Conservation (phyloP, 805 yeast species). For the Pichia scutulata region DNA sequence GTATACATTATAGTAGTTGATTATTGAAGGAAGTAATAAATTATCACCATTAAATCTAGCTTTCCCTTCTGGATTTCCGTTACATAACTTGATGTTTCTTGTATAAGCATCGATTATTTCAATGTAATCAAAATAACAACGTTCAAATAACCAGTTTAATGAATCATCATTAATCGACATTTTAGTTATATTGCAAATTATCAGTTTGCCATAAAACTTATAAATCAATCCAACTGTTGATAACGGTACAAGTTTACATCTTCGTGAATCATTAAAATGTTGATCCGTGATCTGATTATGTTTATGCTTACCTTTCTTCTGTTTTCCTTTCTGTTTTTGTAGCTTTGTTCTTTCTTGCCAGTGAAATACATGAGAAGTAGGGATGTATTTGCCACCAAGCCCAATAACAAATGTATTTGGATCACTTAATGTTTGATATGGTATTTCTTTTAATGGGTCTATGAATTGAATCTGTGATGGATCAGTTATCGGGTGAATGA, state of each 20-base stretch:
- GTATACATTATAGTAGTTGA: conserved; percentile 69
- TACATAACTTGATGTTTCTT: conserved; percentile 72
- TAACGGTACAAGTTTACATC: conserved; percentile 23
- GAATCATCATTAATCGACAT: conserved; percentile 15
- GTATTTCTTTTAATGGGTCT: neutral
- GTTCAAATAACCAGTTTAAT: conserved; percentile 55
- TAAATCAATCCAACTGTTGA: conserved; percentile 89
- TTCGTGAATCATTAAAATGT: conserved; percentile 2
- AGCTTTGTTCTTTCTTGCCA: neutral
- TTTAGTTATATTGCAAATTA: conserved; percentile 42
- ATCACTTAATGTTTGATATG: neutral
- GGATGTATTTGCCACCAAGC: neutral
- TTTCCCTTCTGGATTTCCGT: conserved; percentile 39
- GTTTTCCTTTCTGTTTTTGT: neutral
- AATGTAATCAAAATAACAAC: conserved; percentile 73
- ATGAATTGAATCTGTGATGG: neutral
- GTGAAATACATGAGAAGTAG: neutral
- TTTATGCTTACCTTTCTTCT: neutral
- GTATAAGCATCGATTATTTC: conserved; percentile 84
- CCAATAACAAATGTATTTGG: neutral
- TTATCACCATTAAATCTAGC: conserved; percentile 62
- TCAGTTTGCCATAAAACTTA: conserved; percentile 70
- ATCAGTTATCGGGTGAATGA: neutral
- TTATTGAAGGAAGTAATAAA: conserved; percentile 67
- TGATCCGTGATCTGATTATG: neutral